A percentile compares a stretch with the other conserved stretches of the same genome.
Evolutionary conservation across 768 basidiomycete species (phyloP).

Genomic region (Nidularia sp.): DNA sequence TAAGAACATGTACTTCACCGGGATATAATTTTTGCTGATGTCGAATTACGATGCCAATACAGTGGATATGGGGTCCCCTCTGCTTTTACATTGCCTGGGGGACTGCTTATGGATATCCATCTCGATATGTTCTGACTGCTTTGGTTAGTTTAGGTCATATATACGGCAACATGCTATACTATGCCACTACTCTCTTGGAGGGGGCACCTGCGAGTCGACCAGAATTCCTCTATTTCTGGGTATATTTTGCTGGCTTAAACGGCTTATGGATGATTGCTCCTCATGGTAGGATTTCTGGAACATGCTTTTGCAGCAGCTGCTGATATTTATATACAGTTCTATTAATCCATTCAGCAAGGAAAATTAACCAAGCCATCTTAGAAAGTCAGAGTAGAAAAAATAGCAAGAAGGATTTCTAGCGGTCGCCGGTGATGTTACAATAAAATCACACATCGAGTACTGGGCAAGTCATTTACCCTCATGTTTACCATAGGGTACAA

Average conservation of each 20-base stretch:
- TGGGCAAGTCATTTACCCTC: too few relatives aligned
- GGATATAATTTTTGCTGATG: too few relatives aligned
- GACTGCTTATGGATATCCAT: conserved; percentile 4
- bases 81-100: conserved; percentile 6
- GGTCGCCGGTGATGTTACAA: too few relatives aligned
- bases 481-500: too few relatives aligned
- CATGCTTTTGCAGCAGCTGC: too few relatives aligned
- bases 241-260: conserved; percentile 9
- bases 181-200: conserved; percentile 5
- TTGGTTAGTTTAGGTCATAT: conserved; percentile 8
- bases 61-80: conserved; percentile 7
- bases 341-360: not conserved
- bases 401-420: not conserved
- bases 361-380: not conserved
- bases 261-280: conserved; percentile 8
- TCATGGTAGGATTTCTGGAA: not conserved
- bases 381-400: not conserved
- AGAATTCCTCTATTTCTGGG: conserved; percentile 9
- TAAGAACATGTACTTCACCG: not conserved
- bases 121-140: conserved; percentile 4
- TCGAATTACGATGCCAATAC: not conserved
- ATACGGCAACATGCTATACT: conserved; percentile 8
- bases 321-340: not conserved
- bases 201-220: conserved; percentile 6
- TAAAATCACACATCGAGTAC: conserved; percentile 8